Conservation (phyloP, 108 stramenopile genomes). For the Aurantiochytrium sp. region DNA sequence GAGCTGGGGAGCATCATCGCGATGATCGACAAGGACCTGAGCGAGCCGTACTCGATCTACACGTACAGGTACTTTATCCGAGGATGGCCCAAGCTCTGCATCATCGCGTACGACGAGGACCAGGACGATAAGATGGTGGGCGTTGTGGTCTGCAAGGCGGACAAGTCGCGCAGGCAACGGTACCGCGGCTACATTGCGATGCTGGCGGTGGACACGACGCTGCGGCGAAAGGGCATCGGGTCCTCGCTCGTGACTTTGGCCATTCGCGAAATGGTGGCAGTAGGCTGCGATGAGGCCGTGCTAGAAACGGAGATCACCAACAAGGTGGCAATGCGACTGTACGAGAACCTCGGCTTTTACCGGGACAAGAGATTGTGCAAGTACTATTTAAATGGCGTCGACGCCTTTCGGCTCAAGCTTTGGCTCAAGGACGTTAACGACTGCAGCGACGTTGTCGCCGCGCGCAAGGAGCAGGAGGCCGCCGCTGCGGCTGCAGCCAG, state of each 20-base stretch:
- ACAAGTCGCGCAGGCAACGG: slow-evolving; percentile 39
- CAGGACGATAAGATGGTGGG: slow-evolving; percentile 37
- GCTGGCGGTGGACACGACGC: slow-evolving; percentile 53
- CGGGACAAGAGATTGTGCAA: slow-evolving; percentile 55
- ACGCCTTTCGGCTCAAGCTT: slow-evolving; percentile 61
- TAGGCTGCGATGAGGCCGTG: slow-evolving; percentile 55
- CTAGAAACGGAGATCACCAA: slow-evolving; percentile 63
- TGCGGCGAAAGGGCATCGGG: slow-evolving; percentile 37
- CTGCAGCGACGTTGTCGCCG: background rate
- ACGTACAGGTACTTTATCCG: slow-evolving; percentile 64
- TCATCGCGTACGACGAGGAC: slow-evolving; percentile 43
- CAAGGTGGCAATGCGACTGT: slow-evolving; percentile 47
- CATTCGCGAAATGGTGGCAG: slow-evolving; percentile 48
- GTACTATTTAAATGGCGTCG: slow-evolving; percentile 63
- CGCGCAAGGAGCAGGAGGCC: background rate
- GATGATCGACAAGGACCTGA: slow-evolving; percentile 58
- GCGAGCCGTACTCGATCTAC: slow-evolving; percentile 65
- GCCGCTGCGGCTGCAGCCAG: background rate
- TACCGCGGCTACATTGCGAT: slow-evolving; percentile 63
- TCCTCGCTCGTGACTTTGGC: slow-evolving; percentile 45
- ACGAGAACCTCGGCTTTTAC: slow-evolving; percentile 60
- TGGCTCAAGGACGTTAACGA: slow-evolving; percentile 33
- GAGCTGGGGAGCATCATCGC: slow-evolving; percentile 42
- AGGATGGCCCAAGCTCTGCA: slow-evolving; percentile 58
- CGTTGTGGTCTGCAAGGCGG: slow-evolving; percentile 56